phyloP scores from a whole-genome alignment of 495 filamentous ascomycete genomes.

The Terfezia claveryi region DNA sequence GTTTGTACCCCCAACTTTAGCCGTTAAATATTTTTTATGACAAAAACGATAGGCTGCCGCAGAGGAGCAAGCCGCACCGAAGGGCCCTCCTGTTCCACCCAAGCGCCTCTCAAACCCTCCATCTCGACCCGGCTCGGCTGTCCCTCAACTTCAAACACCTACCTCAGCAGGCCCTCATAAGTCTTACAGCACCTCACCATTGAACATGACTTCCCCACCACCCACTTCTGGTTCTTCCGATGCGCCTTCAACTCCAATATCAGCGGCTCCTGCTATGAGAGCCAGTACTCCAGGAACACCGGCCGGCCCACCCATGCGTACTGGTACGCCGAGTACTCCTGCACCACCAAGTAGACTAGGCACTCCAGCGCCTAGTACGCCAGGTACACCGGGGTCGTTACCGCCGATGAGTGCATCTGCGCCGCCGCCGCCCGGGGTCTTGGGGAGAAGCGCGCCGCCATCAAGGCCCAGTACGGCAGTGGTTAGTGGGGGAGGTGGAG shows the following conservation, averaged over 20 bases:
- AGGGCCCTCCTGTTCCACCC: constrained; percentile 24
- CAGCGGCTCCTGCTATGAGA: constrained; percentile 9
- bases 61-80: constrained; percentile 31
- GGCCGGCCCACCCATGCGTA: constrained; percentile 3
- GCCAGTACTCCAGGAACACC: constrained; percentile 25
- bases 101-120: constrained; percentile 18
- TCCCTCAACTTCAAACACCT: neutral
- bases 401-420: constrained; percentile 3
- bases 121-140: neutral
- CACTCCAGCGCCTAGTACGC: constrained; percentile 18
- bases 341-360: constrained; percentile 17
- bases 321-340: constrained; percentile 24
- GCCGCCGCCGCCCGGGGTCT: neutral
- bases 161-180: neutral
- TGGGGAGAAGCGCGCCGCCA: constrained; percentile 10
- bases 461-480: constrained; percentile 9
- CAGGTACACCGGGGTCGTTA: constrained; percentile 1
- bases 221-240: constrained; percentile 15
- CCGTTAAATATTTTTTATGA: neutral
- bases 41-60: neutral
- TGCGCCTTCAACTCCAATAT: constrained; percentile 2
- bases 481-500: constrained; percentile 8
- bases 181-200: neutral
- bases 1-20: constrained; percentile 21
- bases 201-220: constrained; percentile 10